Evolutionary conservation across 257 asterid genomes (phyloP), one percentile per base, ranked within the genome.

Genomic region (Eucommia ulmoides): DNA sequence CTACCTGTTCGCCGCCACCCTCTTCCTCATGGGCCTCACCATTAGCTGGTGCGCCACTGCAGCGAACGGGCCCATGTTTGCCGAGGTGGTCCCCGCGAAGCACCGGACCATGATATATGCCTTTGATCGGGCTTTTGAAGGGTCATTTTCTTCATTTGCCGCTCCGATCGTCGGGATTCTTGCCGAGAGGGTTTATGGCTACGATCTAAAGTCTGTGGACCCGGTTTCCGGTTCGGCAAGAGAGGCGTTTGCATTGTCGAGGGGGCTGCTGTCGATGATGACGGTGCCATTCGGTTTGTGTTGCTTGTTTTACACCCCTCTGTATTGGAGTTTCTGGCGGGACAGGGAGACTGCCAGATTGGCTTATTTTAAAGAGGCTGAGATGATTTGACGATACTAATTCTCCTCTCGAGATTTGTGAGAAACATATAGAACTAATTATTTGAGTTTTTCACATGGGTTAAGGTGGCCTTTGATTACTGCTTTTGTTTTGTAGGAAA

Each of bases 11-110:
- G 88, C 94, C 4, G 60, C 59, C 57, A 82, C 96, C 1, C 82
- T 85, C 12, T 79, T 85, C 69, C 11, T 76, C 38, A 89, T 85
- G 98, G 98, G 98, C 23, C 81, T 89, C 19, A 76, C 77, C 20
- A 83, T 85, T 35, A 85, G 98, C 74, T 89, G 96, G 98, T 66
- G 79, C 49, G 93, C 82, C n/a, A 82, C 93, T 1, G 98, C 96
- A 22, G 62, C 93, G 2, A 89, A 85, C 42, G 96, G 83, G 24
- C 98, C 96, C 1, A 82, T 89, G 93, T 89, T 89, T 25, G 98
- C 96, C 2, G 96, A 89, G 76, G 94, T 89, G 19, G 98, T 85
- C 70, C 96, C 98, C 11, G 50, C 94, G 53, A 85, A 63, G 51
- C 88, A 89, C 52, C 94, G 94, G 9, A 89, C 97, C 33, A 89